These are phyloP conservation scores for Orbilia blumenaviensis DNA, from an alignment of 2,329 filamentous ascomycete species.

Conservation along the genomic window DNA sequence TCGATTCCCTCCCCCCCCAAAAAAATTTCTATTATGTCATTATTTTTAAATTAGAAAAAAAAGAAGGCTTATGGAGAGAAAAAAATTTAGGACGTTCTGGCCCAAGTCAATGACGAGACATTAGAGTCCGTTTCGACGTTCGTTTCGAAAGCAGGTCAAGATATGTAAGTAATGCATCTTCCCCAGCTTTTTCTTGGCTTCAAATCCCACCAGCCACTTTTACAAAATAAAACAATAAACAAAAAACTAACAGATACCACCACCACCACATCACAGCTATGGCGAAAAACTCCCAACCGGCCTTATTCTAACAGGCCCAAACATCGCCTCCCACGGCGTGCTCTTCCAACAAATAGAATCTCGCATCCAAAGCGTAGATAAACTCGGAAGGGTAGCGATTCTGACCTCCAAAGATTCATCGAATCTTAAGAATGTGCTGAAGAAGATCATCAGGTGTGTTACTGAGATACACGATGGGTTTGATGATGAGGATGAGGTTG, in stretches of 20 bases:
- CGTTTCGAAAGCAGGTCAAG: constrained; percentile 61
- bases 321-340: constrained; percentile 77
- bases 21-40: not conserved
- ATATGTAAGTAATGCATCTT: constrained; percentile 27
- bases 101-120: constrained; percentile 70
- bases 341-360: constrained; percentile 75
- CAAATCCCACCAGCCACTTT: too few species aligned
- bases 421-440: constrained; percentile 77
- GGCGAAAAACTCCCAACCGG: constrained; percentile 71
- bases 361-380: constrained; percentile 61
- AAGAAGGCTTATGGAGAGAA: not conserved
- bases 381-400: constrained; percentile 72
- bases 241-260: too few species aligned
- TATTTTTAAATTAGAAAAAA: not conserved
- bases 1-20: not conserved
- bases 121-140: constrained; percentile 70
- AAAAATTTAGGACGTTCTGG: constrained; percentile 65
- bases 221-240: too few species aligned
- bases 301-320: constrained; percentile 80
- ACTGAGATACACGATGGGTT: constrained; percentile 64
- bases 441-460: constrained; percentile 75
- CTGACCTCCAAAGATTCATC: constrained; percentile 76
- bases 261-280: constrained; percentile 49
- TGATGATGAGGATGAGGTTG: constrained; percentile 68
- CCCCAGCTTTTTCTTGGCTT: constrained; percentile 2